Base-by-base conservation (phyloP, 495 filamentous ascomycete species). In the Annulohypoxylon bovei region DNA sequence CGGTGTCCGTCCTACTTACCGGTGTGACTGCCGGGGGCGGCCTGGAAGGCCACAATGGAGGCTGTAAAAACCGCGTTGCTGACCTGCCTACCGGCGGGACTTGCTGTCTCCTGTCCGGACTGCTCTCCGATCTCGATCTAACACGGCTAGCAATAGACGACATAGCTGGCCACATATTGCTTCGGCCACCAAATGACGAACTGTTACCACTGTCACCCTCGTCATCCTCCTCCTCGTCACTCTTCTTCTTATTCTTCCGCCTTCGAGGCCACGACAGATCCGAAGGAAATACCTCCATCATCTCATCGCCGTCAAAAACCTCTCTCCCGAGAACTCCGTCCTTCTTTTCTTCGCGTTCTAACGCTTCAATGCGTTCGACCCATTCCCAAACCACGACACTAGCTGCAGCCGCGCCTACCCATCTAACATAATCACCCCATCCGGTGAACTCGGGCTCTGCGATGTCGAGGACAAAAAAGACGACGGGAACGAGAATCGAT, bases 311-410 rank as follows among this genome's bases (percentile, higher is more conserved):
- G 73, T 98, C 95, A 69, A 98, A 98, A 0, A 98, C 88, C 75
- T 99, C 95, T 65, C 95, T 84, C 18, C 95, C 95, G 3, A 99
- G 83, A 23, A 99, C 95, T 7, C 95, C 96, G 66, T 97, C 95
- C 77, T 97, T 97, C 73, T 92, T 92, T 72, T 99, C 95, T 74
- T 99, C 95, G 56, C 95, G 87, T 79, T 99, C 95, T 52, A 99
- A 80, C 0, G 93, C 93, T 77, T 99, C 95, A 57, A 99, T 99
- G n/a, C 96, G 87, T 77, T 99, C 95, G 16, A 99, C 95, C 95
- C 95, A 99, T 78, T 99, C 95, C 95, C 95, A 99, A 1, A 99
- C 95, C 14, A 98, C 91, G 18, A 98, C 95, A 80, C 94, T 97
- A 6, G 95, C 96, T 1, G 94, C 93, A 0, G 94, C 94, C 0